A percentile compares a stretch with the other conserved stretches of the same genome.
Conservation (phyloP, 371 early-diverging fungal species). For the Fennellomyces sp. region DNA sequence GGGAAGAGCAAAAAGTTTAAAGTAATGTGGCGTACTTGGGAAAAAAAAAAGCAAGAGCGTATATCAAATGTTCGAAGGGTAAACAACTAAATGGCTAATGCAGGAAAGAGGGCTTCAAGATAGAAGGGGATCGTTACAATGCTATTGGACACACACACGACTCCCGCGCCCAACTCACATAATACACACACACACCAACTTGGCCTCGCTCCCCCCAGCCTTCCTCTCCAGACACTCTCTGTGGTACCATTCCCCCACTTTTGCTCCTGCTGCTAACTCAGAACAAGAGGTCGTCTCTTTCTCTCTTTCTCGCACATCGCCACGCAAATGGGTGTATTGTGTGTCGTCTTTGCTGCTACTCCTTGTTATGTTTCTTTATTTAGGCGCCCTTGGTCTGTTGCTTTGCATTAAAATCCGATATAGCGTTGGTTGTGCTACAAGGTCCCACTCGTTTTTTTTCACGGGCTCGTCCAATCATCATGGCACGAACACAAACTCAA, state of each 20-base stretch:
- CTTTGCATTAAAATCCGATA: too few species aligned
- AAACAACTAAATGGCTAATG: background rate
- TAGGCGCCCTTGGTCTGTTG: too few species aligned
- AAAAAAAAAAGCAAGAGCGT: conserved; percentile 13
- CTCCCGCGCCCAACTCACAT: background rate
- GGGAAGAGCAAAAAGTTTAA: background rate
- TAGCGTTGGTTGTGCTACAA: background rate
- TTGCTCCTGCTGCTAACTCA: background rate
- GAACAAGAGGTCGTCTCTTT: too few species aligned
- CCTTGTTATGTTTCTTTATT: too few species aligned
- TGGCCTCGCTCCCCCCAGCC: background rate
- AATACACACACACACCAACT: background rate
- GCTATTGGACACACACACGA: background rate
- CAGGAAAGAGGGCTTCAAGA: background rate
- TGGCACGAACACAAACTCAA: background rate
- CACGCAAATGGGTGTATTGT: too few species aligned
- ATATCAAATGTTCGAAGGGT: background rate
- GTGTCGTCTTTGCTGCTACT: too few species aligned
- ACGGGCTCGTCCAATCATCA: background rate
- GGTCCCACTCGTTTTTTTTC: background rate
- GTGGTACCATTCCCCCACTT: background rate
- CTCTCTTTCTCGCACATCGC: too few species aligned
- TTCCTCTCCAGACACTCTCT: background rate
- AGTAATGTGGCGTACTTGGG: background rate
- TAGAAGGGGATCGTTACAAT: background rate